Conservation (phyloP, 2,329 filamentous ascomycete genomes). For the Aspergillus puulaauensis region DNA sequence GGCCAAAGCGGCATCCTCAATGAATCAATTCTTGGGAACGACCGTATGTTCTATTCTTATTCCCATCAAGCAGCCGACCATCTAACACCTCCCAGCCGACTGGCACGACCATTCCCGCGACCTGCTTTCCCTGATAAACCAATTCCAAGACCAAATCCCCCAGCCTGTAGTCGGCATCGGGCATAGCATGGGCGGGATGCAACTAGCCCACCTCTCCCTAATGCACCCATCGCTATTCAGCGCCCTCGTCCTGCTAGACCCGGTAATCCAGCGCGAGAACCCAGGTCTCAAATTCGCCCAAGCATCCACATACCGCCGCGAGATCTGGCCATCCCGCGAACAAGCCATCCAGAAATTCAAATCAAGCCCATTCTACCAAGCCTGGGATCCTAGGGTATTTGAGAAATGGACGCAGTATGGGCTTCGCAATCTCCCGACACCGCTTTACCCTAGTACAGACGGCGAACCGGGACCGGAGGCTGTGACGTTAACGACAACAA, state of each 20-base stretch:
- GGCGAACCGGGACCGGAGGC: slow-evolving; percentile 21
- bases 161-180: slow-evolving; percentile 10
- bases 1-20: slow-evolving; percentile 14
- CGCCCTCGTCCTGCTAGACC: slow-evolving; percentile 6
- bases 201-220: slow-evolving; percentile 32
- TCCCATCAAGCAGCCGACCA: background rate
- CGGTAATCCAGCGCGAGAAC: slow-evolving; percentile 5
- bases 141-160: slow-evolving; percentile 14
- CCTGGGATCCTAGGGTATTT: slow-evolving; percentile 73
- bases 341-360: slow-evolving; percentile 63
- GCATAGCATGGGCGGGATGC: slow-evolving; percentile 14
- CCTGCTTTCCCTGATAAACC: slow-evolving; percentile 13
- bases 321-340: slow-evolving; percentile 69
- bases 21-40: slow-evolving; percentile 11
- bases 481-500: slow-evolving; percentile 69
- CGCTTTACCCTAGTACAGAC: slow-evolving; percentile 1
- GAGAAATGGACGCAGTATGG: slow-evolving; percentile 67
- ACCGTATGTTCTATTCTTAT: slow-evolving; percentile 3
- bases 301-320: slow-evolving; percentile 56
- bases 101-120: slow-evolving; percentile 14
- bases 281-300: background rate
- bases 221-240: slow-evolving; percentile 11
- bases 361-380: slow-evolving; percentile 65
- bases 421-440: slow-evolving; percentile 63
- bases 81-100: slow-evolving; percentile 1